These are phyloP conservation scores for Pseudoturritis turrita DNA, from an alignment of 345 rosid species.

Conservation along the genomic window DNA sequence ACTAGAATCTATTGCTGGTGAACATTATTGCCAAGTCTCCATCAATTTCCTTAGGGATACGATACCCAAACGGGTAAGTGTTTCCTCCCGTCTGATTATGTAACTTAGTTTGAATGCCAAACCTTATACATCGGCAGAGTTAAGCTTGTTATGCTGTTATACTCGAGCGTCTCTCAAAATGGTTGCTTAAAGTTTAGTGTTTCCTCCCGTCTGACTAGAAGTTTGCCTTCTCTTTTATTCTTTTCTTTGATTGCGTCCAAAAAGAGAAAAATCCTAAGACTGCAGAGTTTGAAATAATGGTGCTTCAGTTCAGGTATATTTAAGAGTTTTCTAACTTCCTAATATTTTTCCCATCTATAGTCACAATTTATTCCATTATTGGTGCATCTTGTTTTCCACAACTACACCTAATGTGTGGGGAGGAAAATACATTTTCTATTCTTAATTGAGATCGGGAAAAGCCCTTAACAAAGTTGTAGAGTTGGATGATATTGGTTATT, in stretches of 20 bases:
- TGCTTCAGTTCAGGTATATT: conserved; percentile 59
- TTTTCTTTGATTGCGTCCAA: not conserved
- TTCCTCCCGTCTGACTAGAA: too few species aligned
- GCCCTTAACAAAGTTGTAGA: conserved; percentile 87
- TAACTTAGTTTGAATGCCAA: too few species aligned
- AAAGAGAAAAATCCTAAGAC: conserved; percentile 68
- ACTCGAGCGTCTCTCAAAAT: too few species aligned
- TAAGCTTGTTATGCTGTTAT: too few species aligned
- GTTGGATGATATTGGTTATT: conserved; percentile 53
- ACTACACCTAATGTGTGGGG: conserved; percentile 59
- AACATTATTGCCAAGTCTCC: conserved; percentile 48
- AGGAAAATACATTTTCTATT: conserved; percentile 66
- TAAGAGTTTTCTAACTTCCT: not conserved
- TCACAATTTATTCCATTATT: too few species aligned
- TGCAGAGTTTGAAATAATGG: conserved; percentile 72
- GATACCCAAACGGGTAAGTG: not conserved
- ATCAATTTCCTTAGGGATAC: conserved; percentile 59
- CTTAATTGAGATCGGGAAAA: conserved; percentile 79
- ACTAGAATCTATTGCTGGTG: conserved; percentile 44
- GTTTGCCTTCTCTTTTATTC: too few species aligned
- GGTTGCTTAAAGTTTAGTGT: too few species aligned
- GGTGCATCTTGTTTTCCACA: conserved; percentile 34
- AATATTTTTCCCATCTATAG: not conserved
- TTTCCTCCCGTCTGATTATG: too few species aligned
- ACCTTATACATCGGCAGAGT: too few species aligned